phyloP scores from a whole-genome alignment of 2,329 filamentous ascomycete species.

The Cyphellophora europaea region DNA sequence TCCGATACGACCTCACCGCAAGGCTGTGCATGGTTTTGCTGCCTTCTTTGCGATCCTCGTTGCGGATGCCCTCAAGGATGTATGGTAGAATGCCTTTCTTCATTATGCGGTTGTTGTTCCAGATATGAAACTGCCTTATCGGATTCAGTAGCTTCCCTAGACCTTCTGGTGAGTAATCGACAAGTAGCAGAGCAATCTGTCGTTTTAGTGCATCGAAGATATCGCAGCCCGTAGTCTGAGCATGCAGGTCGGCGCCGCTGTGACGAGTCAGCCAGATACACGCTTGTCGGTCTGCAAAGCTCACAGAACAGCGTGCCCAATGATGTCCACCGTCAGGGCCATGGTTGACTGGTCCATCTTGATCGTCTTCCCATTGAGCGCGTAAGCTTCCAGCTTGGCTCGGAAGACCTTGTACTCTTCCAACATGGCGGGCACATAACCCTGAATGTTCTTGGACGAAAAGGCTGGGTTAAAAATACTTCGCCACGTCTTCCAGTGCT shows the following conservation, averaged over 20 bases:
- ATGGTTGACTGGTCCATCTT: slow-evolving; percentile 17
- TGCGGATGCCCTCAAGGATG: slow-evolving; percentile 3
- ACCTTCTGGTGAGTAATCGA: slow-evolving; percentile 4
- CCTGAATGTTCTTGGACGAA: slow-evolving; percentile 17
- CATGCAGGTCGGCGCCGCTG: neutral
- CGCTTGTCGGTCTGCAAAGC: slow-evolving; percentile 9
- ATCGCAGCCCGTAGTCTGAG: neutral
- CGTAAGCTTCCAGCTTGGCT: slow-evolving; percentile 12
- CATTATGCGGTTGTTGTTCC: slow-evolving; percentile 8
- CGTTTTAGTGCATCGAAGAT: neutral
- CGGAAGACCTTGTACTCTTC: slow-evolving; percentile 17
- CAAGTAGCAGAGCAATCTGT: slow-evolving; percentile 1
- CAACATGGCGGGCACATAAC: slow-evolving; percentile 16
- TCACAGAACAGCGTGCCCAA: slow-evolving; percentile 13
- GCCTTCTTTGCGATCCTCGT: slow-evolving; percentile 3
- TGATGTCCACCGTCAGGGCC: slow-evolving; percentile 22
- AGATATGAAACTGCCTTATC: slow-evolving; percentile 4
- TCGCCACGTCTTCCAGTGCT: slow-evolving; percentile 21
- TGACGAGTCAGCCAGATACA: neutral
- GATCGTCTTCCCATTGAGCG: slow-evolving; percentile 11
- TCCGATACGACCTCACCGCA: slow-evolving; percentile 7
- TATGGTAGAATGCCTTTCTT: slow-evolving; percentile 1
- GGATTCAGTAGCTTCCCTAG: slow-evolving; percentile 1
- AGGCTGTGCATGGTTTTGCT: slow-evolving; percentile 7
- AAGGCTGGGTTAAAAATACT: slow-evolving; percentile 22